These are phyloP conservation scores for Tephrocybe rancida DNA, from an alignment of 768 basidiomycete species.

Conservation along the genomic window DNA sequence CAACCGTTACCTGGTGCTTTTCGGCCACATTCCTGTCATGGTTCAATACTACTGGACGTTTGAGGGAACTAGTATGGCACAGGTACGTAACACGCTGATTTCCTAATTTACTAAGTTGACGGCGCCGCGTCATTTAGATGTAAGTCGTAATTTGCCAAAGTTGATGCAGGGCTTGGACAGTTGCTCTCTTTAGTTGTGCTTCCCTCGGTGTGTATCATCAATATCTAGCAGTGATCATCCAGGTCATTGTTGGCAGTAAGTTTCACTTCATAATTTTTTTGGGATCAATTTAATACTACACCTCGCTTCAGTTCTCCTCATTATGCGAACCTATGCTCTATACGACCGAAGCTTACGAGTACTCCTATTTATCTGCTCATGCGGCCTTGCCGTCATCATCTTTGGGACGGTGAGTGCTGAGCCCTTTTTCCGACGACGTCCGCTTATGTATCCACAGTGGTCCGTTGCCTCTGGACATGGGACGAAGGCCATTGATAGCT, in stretches of 20 bases:
- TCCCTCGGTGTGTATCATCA: constrained; percentile 28
- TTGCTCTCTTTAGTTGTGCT: constrained; percentile 25
- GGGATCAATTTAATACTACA: neutral
- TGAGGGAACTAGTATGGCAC: constrained; percentile 18
- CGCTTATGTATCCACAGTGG: constrained; percentile 18
- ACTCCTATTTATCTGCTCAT: constrained; percentile 25
- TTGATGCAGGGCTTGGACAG: too few relatives aligned
- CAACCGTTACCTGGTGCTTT: constrained; percentile 44
- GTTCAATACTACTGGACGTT: constrained; percentile 34
- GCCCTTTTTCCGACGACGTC: neutral
- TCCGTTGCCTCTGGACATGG: constrained; percentile 17
- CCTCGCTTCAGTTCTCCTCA: constrained; percentile 34
- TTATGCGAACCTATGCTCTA: constrained; percentile 43
- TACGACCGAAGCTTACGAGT: constrained; percentile 34
- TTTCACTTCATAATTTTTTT: neutral
- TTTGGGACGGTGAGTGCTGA: constrained; percentile 25
- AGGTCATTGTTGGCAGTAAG: constrained; percentile 40
- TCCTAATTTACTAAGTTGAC: neutral
- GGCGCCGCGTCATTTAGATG: constrained; percentile 2
- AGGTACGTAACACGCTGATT: constrained; percentile 20
- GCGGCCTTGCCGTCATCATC: constrained; percentile 27
- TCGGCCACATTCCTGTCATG: constrained; percentile 39
- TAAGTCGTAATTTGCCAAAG: constrained; percentile 2
- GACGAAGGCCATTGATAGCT: neutral
- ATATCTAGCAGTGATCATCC: constrained; percentile 33